These are phyloP conservation scores for Zymoseptoria passerinii DNA, from an alignment of 2,329 filamentous ascomycete genomes.

Conservation along the genomic window DNA sequence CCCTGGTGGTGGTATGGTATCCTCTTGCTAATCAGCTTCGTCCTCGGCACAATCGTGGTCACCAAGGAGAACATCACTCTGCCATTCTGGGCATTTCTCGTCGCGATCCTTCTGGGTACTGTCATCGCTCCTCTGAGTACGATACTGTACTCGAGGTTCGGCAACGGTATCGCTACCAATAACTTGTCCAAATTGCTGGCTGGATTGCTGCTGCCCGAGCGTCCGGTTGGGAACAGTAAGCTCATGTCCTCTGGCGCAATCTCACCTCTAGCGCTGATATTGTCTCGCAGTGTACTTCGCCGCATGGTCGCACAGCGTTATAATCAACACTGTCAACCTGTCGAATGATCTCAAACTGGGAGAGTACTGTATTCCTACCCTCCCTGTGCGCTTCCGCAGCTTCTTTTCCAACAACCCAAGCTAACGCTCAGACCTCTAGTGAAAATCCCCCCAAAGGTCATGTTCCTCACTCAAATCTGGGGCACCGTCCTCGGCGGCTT, in stretches of 20 bases:
- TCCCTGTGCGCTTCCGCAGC: not conserved
- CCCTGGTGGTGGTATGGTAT: conserved; percentile 31
- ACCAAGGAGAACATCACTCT: conserved; percentile 28
- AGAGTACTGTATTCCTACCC: conserved; percentile 42
- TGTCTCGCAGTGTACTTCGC: conserved; percentile 43
- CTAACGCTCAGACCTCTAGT: not conserved
- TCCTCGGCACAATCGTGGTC: conserved; percentile 22
- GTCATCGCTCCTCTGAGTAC: conserved; percentile 47
- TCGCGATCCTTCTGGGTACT: conserved; percentile 16
- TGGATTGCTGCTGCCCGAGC: conserved; percentile 44
- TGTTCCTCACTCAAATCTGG: conserved; percentile 51
- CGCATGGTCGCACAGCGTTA: conserved; percentile 52
- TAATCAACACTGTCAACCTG: conserved; percentile 43
- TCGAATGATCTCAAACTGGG: conserved; percentile 51
- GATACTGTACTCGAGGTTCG: conserved; percentile 33
- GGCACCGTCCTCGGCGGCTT: conserved; percentile 45
- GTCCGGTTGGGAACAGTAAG: conserved; percentile 43
- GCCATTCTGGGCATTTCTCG: conserved; percentile 29
- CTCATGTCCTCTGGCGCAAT: not conserved
- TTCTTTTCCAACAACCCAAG: not conserved
- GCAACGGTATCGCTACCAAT: conserved; percentile 52
- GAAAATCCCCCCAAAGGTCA: conserved; percentile 48
- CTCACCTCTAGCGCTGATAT: not conserved
- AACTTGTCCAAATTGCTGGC: conserved; percentile 52
- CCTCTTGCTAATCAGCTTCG: conserved; percentile 26